Evolutionary conservation across 2,329 filamentous ascomycete species (phyloP).

Genomic region (Cercospora sp.): DNA sequence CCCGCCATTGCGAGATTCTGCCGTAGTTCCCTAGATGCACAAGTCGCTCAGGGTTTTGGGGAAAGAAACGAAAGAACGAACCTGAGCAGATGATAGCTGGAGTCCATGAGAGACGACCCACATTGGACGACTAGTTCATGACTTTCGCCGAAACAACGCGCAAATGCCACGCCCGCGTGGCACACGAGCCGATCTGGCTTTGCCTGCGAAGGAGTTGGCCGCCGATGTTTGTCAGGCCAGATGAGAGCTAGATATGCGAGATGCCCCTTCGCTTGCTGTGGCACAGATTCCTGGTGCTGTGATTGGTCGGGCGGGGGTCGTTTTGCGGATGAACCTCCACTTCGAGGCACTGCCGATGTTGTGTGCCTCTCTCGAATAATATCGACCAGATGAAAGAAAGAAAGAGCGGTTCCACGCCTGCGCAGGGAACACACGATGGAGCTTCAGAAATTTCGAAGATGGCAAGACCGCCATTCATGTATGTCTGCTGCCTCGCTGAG

Average conservation of each 20-base stretch:
- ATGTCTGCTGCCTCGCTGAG: not conserved
- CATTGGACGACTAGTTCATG: constrained; percentile 5
- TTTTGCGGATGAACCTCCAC: not conserved
- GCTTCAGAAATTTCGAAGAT: not conserved
- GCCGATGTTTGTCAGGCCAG: constrained; percentile 1
- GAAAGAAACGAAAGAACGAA: constrained; percentile 2
- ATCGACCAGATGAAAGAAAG: not conserved
- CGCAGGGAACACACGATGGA: not conserved
- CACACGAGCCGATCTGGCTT: constrained; percentile 5
- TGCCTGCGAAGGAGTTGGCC: constrained; percentile 4
- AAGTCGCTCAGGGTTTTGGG: not conserved
- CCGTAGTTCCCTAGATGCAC: not conserved
- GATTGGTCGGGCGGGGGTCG: constrained; percentile 5
- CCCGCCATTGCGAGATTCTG: constrained; percentile 5
- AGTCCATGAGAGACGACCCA: constrained; percentile 9
- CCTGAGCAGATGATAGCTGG: constrained; percentile 12
- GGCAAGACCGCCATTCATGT: not conserved
- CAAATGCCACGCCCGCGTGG: constrained; percentile 6
- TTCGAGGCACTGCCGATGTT: constrained; percentile 7
- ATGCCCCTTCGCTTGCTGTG: constrained; percentile 4
- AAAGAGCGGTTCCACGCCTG: not conserved
- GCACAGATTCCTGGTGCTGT: not conserved
- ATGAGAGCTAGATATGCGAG: constrained; percentile 7
- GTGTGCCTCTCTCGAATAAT: not conserved
- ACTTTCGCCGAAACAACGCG: not conserved